phyloP scores from a whole-genome alignment of 2,329 filamentous ascomycete species.

The Lachnellula subtilissima region DNA sequence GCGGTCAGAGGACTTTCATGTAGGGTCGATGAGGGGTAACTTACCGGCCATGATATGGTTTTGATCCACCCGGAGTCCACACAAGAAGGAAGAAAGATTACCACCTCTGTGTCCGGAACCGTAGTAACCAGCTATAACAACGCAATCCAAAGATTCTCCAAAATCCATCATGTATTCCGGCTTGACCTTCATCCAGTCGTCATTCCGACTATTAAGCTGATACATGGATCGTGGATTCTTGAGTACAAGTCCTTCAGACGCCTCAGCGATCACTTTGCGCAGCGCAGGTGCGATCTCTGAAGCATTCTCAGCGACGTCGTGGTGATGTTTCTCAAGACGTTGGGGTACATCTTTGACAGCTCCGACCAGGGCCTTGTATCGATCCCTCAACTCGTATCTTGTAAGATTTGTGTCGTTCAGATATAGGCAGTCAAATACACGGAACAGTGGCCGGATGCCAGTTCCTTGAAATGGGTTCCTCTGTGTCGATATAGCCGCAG shows the following conservation, averaged over 20 bases:
- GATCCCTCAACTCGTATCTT: conserved; percentile 75
- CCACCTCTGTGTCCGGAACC: conserved; percentile 84
- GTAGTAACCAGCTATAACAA: conserved; percentile 89
- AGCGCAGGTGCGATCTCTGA: conserved; percentile 75
- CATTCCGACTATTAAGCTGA: conserved; percentile 80
- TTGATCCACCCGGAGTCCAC: conserved; percentile 73
- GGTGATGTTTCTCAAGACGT: conserved; percentile 77
- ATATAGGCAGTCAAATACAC: conserved; percentile 87
- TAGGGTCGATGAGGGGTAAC: background rate
- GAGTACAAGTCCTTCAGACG: conserved; percentile 84
- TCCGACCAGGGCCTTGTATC: conserved; percentile 67
- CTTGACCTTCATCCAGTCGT: conserved; percentile 98
- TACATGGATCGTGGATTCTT: conserved; percentile 92
- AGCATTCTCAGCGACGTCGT: conserved; percentile 59
- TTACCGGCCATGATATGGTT: conserved; percentile 50
- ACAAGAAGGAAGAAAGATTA: conserved; percentile 79
- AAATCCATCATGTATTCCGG: conserved; percentile 98
- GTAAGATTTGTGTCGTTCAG: conserved; percentile 79
- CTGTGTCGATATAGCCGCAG: conserved; percentile 76
- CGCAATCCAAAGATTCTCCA: conserved; percentile 84
- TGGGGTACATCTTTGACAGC: conserved; percentile 67
- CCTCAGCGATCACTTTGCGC: conserved; percentile 76
- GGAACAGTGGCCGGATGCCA: conserved; percentile 70
- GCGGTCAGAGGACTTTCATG: background rate
- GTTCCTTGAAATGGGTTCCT: conserved; percentile 59